Base-by-base conservation (phyloP, 805 yeast species). In the Ogataea paradorogensis region DNA sequence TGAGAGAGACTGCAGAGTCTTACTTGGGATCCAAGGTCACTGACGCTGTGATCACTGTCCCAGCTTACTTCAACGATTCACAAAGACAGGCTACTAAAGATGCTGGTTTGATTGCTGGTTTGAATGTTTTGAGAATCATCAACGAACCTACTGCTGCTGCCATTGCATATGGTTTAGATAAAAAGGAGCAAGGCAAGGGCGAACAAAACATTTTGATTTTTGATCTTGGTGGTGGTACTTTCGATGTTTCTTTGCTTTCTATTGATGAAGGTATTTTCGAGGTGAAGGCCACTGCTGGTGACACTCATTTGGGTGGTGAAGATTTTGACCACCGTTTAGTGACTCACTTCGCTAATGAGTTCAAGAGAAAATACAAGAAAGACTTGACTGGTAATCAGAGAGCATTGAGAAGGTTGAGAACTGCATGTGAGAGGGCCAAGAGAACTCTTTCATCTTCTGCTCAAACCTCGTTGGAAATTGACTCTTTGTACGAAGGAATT, bases 101-200 rank as follows among this genome's bases (percentile, higher is more conserved):
- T 68, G 96, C 97, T 46, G 97, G 96, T 76, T 73, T 84, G 54
- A 90, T 89, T 77, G 95, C 96, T 44, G 97, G 97, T 62, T 76
- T 89, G 66, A 89, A 89, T 69, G 96, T 89, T 47, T 76, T 86
- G 67, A 82, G 97, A 74, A 89, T 89, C 66, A 89, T 90, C 61
- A 89, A 89, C 72, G 97, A 89, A 75, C 96, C 97, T 58, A 88
- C 96, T 50, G 96, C 96, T 37, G 96, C 96, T 52, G 96, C 96
- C 51, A 86, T 88, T 70, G 96, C 96, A 53, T 89, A 89, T 74
- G 96, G 96, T 72, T 78, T 90, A 50, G 91, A 81, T 50, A 70
- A 73, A 52, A 68, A 71, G 38, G 63, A 80, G 63, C 78, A 77
- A 66, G 51, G 51, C 9, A 39, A 40, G n/a, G 80, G 79, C 60